Evolutionary conservation across 2,329 filamentous ascomycete species (phyloP), one percentile per base, ranked within the genome.

Genomic region (Colletotrichum sp.): DNA sequence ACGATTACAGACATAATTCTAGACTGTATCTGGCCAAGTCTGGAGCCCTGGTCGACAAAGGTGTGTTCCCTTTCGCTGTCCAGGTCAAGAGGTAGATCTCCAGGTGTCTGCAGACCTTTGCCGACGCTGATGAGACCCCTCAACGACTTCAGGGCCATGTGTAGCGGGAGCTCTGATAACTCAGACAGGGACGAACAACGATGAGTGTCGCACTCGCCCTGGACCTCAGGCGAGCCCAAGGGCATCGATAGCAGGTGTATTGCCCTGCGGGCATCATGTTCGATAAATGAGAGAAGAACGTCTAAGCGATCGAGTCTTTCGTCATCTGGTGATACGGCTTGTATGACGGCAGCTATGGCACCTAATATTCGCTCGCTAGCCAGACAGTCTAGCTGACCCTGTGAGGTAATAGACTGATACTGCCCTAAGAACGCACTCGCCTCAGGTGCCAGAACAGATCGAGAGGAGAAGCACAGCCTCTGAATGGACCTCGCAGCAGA

Each of bases 351-450:
- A 10, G 94, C 91, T 78, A 97, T 94, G 3, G 92, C 95, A 55
- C 93, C 92, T 7, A 95, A 88, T 1, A 96, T 90, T 79, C 92
- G 92, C 81, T 96, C 94, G 80, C 95, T 95, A 2, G 93, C 93
- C 69, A 92, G 86, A 52, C 91, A 91, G 77, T 96, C 94, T 12
- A 95, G 86, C 9, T 90, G 90, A n/a, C 86, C 85, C 67, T 88
- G 88, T 26, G 84, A 84, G n/a, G 91, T 86, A 67, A 96, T 90
- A n/a, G 88, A 87, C 73, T 90, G 87, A 81, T 96, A 96, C 81
- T 96, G 93, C 34, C 90, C 87, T 60, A 97, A 86, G 80, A 98
- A 96, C 1, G 91, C 90, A 66, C 87, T 86, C 5, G 94, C 89
- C 80, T 96, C 93, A 2, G 89, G 85, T 7, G 92, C 91, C n/a